Conservation (phyloP, 1,139 yeast genomes). For the Suhomyces bokatorum region DNA sequence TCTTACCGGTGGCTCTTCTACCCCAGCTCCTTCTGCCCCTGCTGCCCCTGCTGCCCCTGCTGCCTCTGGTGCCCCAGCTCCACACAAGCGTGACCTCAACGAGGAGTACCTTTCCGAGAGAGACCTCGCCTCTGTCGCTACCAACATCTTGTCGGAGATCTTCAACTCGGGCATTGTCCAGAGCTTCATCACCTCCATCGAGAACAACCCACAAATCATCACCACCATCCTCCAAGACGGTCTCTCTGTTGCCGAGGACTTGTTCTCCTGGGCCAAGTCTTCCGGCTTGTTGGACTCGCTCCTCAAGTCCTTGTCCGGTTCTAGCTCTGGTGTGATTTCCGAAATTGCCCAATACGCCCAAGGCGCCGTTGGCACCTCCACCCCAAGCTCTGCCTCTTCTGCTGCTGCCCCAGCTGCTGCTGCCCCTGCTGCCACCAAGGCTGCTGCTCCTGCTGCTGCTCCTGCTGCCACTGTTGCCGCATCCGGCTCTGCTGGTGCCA, state of each 20-base stretch:
- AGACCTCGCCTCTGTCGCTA: slow-evolving; percentile 34
- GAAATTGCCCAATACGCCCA: slow-evolving; percentile 11
- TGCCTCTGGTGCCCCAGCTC: slow-evolving; percentile 17
- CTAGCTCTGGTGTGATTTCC: slow-evolving; percentile 34
- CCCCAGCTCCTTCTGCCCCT: too few species aligned
- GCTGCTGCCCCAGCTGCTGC: slow-evolving; percentile 12
- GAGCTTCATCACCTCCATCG: slow-evolving; percentile 33
- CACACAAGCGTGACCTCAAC: slow-evolving; percentile 22
- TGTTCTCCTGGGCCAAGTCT: slow-evolving; percentile 41
- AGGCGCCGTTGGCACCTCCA: slow-evolving; percentile 2
- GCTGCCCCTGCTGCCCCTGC: slow-evolving; percentile 15
- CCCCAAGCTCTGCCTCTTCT: slow-evolving; percentile 3
- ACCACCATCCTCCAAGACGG: slow-evolving; percentile 38
- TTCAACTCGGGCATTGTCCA: slow-evolving; percentile 39
- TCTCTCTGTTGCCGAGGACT: slow-evolving; percentile 36
- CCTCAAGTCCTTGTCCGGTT: slow-evolving; percentile 28
- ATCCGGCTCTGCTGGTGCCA: slow-evolving; percentile 17
- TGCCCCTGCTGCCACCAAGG: slow-evolving; percentile 15
- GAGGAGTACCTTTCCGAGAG: slow-evolving; percentile 36
- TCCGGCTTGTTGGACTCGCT: slow-evolving; percentile 39
- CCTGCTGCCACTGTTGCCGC: slow-evolving; percentile 5
- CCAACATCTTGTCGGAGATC: slow-evolving; percentile 30
- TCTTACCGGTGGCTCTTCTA: slow-evolving; percentile 21
- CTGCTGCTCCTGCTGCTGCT: slow-evolving; percentile 8
- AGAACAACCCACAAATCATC: slow-evolving; percentile 41